Conservation (phyloP, 495 filamentous ascomycete genomes). For the Jackrogersella multiformis region DNA sequence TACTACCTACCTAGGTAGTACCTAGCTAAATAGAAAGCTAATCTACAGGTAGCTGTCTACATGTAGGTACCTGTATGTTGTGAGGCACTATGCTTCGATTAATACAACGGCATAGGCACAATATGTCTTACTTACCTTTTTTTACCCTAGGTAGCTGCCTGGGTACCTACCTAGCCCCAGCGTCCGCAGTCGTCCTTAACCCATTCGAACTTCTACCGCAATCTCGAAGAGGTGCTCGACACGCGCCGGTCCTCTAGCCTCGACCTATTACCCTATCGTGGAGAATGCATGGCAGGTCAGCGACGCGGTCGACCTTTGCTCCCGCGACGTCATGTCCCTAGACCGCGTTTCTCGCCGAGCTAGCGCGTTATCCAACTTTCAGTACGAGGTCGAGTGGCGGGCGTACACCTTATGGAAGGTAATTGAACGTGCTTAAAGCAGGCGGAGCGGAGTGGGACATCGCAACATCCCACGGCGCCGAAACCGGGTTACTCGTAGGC, state of each 20-base stretch:
- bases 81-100: too few species aligned
- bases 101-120: too few species aligned
- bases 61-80: too few species aligned
- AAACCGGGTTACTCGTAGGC: constrained; percentile 62
- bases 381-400: constrained; percentile 47
- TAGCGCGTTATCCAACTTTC: constrained; percentile 30
- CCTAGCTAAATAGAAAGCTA: too few species aligned
- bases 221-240: constrained; percentile 44
- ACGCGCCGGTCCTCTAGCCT: constrained; percentile 19
- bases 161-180: too few species aligned
- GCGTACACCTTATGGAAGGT: constrained; percentile 61
- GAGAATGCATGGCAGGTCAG: constrained; percentile 2
- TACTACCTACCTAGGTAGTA: too few species aligned
- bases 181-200: too few species aligned
- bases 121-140: too few species aligned
- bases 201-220: constrained; percentile 43
- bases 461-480: constrained; percentile 64
- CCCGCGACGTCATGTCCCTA: constrained; percentile 51
- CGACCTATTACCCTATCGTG: not conserved
- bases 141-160: too few species aligned
- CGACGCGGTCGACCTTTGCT: constrained; percentile 51
- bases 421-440: constrained; percentile 64
- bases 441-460: constrained; percentile 64
- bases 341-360: constrained; percentile 44
- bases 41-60: too few species aligned